Evolutionary conservation across 2,329 filamentous ascomycete species (phyloP), one percentile per base, ranked within the genome.

Genomic region (Amylocarpus encephaloides): DNA sequence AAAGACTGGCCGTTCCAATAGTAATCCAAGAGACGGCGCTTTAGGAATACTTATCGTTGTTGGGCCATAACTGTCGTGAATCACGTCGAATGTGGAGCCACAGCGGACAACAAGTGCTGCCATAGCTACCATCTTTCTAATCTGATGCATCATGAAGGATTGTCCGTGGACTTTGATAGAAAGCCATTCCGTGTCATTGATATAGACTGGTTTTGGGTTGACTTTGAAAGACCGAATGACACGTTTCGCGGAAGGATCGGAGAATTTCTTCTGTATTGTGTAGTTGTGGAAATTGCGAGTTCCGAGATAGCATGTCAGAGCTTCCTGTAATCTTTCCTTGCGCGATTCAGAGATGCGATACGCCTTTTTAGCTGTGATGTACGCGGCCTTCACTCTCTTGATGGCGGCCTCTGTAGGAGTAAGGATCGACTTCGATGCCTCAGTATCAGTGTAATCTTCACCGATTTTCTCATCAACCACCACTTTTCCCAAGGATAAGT

Each of bases 121-220:
- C 85, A 98, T 90, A 50, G 88, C 89, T 13, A 98, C 88, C 93
- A 98, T 97, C 71, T 97, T 98, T 64, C 93, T 85, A 69, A 98
- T 98, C 72, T 98, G 93, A 70, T 98, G 93, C 93, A 98, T 98
- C 93, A 98, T 98, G 77, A 98, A 98, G 64, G 86, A 92, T 70
- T 98, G 93, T 0, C 93, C 93, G 69, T 98, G 93, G 19, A 98
- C 91, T 67, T 95, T 95, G 59, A 97, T 76, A 39, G 86, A 93
- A 4, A 98, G 76, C 93, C 93, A 98, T 73, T 98, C 87, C 1
- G 90, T 96, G 64, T 92, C 83, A 67, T 88, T 82, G 68, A 95
- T 94, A 64, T 90, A 81, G 63, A 95, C 85, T 1, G 90, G 89
- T 46, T 79, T 73, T 2, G 74, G 72, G 67, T 89, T 86, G 51